Conservation (phyloP, 2,329 filamentous ascomycete species). For the Sclerotinia glacialis region DNA sequence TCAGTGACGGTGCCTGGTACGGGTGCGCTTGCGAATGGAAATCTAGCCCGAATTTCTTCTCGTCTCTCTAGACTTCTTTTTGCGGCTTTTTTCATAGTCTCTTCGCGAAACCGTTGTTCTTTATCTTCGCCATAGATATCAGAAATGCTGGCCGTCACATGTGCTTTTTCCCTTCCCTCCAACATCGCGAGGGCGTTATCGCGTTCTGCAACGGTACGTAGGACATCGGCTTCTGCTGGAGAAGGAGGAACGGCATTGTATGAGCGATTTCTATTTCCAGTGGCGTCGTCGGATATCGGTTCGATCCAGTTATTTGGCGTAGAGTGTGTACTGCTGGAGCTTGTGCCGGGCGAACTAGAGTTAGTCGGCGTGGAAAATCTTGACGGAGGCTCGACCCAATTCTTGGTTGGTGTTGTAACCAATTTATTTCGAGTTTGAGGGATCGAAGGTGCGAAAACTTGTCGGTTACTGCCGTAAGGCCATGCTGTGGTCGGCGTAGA, state of each 20-base stretch:
- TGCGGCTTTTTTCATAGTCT: background rate
- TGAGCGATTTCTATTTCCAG: background rate
- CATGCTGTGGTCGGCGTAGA: background rate
- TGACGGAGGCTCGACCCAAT: conserved; percentile 4
- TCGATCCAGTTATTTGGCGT: background rate
- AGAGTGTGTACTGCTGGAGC: background rate
- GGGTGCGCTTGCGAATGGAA: background rate
- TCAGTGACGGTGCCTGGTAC: background rate
- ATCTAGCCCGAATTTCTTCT: background rate
- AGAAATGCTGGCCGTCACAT: background rate
- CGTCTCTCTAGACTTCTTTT: background rate
- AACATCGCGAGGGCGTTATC: conserved; percentile 7
- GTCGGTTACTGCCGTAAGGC: background rate
- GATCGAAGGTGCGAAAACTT: background rate
- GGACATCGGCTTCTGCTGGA: background rate
- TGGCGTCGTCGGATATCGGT: background rate
- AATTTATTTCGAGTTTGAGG: too few species aligned
- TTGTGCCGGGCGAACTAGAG: background rate
- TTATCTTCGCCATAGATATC: background rate
- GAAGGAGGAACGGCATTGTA: background rate
- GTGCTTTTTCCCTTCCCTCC: background rate
- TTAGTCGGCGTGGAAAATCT: background rate
- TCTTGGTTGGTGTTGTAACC: background rate
- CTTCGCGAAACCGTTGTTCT: background rate
- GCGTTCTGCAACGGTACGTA: conserved; percentile 9